These are phyloP conservation scores for Xylaria flabelliformis DNA, from an alignment of 495 filamentous ascomycete genomes.

Conservation along the genomic window DNA sequence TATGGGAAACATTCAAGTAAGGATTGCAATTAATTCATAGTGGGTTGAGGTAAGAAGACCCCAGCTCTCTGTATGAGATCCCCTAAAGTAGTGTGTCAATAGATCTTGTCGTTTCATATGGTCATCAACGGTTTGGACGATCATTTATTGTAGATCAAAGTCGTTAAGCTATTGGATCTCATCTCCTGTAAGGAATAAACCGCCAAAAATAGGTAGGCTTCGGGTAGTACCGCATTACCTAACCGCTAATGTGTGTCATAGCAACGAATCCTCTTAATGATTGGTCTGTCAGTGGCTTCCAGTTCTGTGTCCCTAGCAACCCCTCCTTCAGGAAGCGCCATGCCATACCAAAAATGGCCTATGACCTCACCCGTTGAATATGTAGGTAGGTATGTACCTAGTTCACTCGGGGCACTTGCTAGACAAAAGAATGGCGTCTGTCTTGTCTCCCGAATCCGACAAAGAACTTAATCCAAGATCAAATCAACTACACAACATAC, in stretches of 20 bases:
- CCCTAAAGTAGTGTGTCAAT: background rate
- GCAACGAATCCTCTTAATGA: background rate
- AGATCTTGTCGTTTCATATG: background rate
- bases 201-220: background rate
- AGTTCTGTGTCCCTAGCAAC: slow-evolving; percentile 16
- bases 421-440: background rate
- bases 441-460: background rate
- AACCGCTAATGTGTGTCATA: slow-evolving; percentile 9
- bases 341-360: background rate
- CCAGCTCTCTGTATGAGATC: too few relatives aligned
- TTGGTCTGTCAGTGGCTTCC: background rate
- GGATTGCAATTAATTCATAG: background rate
- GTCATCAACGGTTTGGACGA: background rate
- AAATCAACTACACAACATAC: background rate
- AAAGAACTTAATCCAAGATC: background rate
- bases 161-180: background rate
- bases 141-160: background rate
- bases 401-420: background rate
- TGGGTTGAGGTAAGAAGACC: too few relatives aligned
- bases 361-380: slow-evolving; percentile 21
- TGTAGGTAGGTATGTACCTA: too few relatives aligned
- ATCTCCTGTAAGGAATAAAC: too few relatives aligned
- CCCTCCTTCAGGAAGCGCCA: slow-evolving; percentile 1
- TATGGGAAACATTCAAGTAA: background rate
- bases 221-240: background rate